Evolutionary conservation across 2,329 filamentous ascomycete species (phyloP).

Genomic region (Verticillium albo-atrum): DNA sequence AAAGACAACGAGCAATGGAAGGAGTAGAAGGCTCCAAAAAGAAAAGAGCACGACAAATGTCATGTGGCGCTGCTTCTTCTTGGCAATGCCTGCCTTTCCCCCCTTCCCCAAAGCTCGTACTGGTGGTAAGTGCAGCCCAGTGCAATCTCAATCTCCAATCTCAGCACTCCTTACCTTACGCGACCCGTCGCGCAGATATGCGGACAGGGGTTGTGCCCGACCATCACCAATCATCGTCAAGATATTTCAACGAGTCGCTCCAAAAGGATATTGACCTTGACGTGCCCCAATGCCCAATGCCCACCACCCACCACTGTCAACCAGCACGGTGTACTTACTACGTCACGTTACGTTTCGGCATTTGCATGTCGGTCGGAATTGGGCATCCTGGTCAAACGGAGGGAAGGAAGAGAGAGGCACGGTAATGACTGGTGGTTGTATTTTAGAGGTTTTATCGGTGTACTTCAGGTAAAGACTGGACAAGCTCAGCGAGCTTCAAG

Average conservation of each 20-base stretch:
- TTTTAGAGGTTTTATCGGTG: neutral
- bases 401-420: neutral
- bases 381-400: neutral
- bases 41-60: neutral
- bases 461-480: neutral
- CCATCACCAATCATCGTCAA: neutral
- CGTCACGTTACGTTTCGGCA: neutral
- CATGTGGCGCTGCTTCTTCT: neutral
- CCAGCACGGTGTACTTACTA: neutral
- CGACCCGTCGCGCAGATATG: neutral
- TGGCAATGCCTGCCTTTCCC: neutral
- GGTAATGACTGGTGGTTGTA: neutral
- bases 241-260: too few species aligned
- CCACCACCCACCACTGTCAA: too few species aligned
- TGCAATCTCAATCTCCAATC: neutral
- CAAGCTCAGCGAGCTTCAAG: neutral
- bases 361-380: neutral
- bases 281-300: neutral
- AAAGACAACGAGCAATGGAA: neutral
- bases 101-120: neutral
- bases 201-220: neutral
- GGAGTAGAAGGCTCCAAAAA: neutral
- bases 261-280: neutral
- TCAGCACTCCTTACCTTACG: neutral
- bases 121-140: too few species aligned